These are phyloP conservation scores for Trichoderma hamatum DNA, from an alignment of 2,329 filamentous ascomycete species.

Conservation along the genomic window DNA sequence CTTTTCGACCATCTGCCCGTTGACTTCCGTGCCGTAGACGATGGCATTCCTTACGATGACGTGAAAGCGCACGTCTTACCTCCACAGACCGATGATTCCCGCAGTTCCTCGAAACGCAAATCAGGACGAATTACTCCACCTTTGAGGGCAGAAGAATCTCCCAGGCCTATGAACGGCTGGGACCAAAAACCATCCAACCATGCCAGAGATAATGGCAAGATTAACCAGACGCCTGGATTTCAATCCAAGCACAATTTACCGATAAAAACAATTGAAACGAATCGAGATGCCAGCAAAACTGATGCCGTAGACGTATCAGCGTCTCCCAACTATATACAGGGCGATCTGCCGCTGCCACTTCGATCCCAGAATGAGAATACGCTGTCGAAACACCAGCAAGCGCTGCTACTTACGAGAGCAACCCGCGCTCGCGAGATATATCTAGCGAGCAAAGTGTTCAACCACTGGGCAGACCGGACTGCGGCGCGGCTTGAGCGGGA, in stretches of 20 bases:
- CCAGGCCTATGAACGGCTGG: background rate
- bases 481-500: slow-evolving; percentile 68
- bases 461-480: slow-evolving; percentile 65
- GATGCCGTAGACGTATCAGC: background rate
- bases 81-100: slow-evolving; percentile 6
- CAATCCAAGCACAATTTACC: background rate
- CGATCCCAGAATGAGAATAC: background rate
- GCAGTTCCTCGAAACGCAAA: background rate
- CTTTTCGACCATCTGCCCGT: slow-evolving; percentile 5
- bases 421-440: slow-evolving; percentile 66
- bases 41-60: background rate
- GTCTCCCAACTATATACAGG: background rate
- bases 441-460: slow-evolving; percentile 49
- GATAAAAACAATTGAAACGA: background rate
- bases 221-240: background rate
- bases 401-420: slow-evolving; percentile 53
- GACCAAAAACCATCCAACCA: background rate
- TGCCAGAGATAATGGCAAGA: background rate
- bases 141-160: background rate
- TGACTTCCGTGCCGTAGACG: background rate
- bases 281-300: background rate
- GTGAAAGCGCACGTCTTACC: background rate
- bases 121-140: background rate
- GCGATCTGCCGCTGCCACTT: background rate
- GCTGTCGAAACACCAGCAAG: slow-evolving; percentile 8